These are phyloP conservation scores for Chlamydomonas reinhardtii DNA, from an alignment of 163 green algal genomes.

Conservation along the genomic window DNA sequence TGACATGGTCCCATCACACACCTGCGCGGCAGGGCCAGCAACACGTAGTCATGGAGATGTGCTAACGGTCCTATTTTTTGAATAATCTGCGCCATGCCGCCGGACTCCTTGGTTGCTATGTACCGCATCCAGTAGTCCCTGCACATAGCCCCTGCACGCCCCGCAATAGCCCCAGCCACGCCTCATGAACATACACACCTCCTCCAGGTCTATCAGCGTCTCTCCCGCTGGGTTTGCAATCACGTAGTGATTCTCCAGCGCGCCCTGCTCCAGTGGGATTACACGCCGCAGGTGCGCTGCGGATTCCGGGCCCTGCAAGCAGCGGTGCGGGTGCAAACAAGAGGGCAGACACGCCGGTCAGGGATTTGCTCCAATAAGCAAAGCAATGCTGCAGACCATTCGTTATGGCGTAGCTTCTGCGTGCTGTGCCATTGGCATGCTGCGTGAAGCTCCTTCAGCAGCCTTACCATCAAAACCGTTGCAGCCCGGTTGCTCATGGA, in stretches of 20 bases:
- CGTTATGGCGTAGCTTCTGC: no score
- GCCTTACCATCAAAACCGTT: conserved; percentile 18
- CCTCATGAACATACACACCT: neutral
- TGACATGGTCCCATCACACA: conserved; percentile 7
- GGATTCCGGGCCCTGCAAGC: neutral
- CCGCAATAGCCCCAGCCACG: neutral
- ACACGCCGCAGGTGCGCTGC: conserved; percentile 36
- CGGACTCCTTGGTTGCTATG: no score
- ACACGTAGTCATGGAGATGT: no score
- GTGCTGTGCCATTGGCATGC: neutral
- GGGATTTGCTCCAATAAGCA: no score
- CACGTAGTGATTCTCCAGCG: conserved; percentile 38
- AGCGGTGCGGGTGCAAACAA: neutral
- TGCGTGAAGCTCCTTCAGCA: no score
- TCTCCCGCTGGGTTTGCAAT: neutral
- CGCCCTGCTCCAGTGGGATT: conserved; percentile 10
- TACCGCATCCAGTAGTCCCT: neutral
- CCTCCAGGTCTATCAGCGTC: neutral
- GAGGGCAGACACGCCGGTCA: no score
- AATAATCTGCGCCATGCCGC: no score
- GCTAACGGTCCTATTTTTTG: no score
- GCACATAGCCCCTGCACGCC: neutral
- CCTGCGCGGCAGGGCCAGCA: neutral
- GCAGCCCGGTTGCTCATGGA: conserved; percentile 5
- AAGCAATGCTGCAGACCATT: no score